A percentile compares a stretch with the other conserved stretches of the same genome.
These are phyloP conservation scores for Escovopsis sp. DNA, from an alignment of 2,329 filamentous ascomycete genomes.

Conservation along the genomic window DNA sequence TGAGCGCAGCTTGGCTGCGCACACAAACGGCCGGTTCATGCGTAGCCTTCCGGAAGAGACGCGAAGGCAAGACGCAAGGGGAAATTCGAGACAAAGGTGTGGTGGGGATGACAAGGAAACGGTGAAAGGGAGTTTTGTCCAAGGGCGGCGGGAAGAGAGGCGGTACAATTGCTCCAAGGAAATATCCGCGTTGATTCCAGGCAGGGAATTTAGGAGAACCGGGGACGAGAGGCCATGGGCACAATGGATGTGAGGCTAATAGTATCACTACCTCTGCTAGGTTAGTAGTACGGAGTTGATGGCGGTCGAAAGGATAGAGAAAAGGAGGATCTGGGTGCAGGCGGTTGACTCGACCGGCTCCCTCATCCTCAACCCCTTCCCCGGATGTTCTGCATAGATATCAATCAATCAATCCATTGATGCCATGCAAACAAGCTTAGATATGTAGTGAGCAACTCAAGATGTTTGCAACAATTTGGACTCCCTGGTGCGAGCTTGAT, in stretches of 20 bases:
- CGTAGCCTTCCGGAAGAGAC: too few relatives aligned
- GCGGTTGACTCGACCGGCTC: too few relatives aligned
- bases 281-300: not conserved
- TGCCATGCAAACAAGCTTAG: slow-evolving; percentile 4
- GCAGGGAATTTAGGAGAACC: too few relatives aligned
- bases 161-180: too few relatives aligned
- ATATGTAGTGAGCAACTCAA: not conserved
- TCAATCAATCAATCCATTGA: not conserved
- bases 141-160: not conserved
- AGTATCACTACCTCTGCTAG: not conserved
- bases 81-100: not conserved
- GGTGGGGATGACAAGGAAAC: not conserved
- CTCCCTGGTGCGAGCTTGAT: not conserved
- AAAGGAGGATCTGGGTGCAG: too few relatives aligned
- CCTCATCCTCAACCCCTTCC: too few relatives aligned
- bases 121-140: not conserved
- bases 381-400: not conserved
- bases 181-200: too few relatives aligned
- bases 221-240: not conserved
- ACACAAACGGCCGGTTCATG: too few relatives aligned
- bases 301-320: not conserved
- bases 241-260: not conserved
- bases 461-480: not conserved
- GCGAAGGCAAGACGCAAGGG: too few relatives aligned
- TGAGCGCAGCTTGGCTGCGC: not conserved